Conservation (phyloP, 2,329 filamentous ascomycete genomes). For the Colletotrichum endophyticum region DNA sequence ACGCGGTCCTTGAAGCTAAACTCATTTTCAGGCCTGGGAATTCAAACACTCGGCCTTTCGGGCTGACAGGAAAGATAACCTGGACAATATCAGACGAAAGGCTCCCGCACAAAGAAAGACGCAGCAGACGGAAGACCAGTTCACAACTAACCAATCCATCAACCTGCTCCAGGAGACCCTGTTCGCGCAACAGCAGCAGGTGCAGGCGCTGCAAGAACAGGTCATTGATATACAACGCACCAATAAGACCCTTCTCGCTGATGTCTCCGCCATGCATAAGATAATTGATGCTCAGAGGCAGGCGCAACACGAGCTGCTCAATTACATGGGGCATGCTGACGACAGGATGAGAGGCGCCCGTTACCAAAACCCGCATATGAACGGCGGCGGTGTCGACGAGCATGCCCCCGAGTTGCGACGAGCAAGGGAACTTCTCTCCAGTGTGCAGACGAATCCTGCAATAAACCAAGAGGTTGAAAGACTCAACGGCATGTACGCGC, state of each 20-base stretch:
- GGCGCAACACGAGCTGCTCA: conserved; percentile 62
- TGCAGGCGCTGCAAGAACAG: conserved; percentile 84
- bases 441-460: conserved; percentile 55
- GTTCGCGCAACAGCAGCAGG: conserved; percentile 88
- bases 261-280: conserved; percentile 66
- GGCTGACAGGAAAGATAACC: conserved; percentile 91
- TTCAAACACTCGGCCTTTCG: conserved; percentile 98
- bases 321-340: conserved; percentile 56
- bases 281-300: conserved; percentile 63
- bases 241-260: conserved; percentile 66
- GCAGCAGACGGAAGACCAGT: conserved; percentile 69
- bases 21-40: conserved; percentile 74
- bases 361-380: conserved; percentile 39
- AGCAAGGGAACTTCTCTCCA: conserved; percentile 61
- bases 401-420: conserved; percentile 58
- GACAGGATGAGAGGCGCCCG: conserved; percentile 48
- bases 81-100: conserved; percentile 96
- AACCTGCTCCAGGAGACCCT: conserved; percentile 88
- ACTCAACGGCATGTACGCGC: conserved; percentile 57
- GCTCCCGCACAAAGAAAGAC: conserved; percentile 88
- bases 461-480: conserved; percentile 61
- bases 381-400: conserved; percentile 47
- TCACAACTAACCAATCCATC: conserved; percentile 84
- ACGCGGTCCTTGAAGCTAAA: background rate
- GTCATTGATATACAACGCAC: conserved; percentile 77